These are phyloP conservation scores for Blastomyces parvus DNA, from an alignment of 2,329 filamentous ascomycete species.

Conservation along the genomic window DNA sequence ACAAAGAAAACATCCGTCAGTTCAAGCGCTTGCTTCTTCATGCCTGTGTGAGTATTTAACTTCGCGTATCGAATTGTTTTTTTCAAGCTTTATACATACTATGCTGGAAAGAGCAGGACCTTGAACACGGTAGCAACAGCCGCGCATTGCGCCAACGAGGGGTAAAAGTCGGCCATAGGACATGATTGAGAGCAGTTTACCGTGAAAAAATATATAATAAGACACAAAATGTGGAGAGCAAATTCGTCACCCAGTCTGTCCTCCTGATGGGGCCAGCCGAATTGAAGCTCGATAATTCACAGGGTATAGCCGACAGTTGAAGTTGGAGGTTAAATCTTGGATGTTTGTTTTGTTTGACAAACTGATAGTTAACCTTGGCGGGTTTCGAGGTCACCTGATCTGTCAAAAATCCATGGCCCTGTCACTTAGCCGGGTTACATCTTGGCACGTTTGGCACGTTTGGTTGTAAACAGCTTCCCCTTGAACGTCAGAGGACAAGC, in stretches of 20 bases:
- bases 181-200: slow-evolving; percentile 1
- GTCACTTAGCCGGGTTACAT: not conserved
- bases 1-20: not conserved
- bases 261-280: not conserved
- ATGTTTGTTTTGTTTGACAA: slow-evolving; percentile 9
- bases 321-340: not conserved
- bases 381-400: not conserved
- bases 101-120: slow-evolving; percentile 83
- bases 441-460: not conserved
- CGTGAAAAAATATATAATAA: not conserved
- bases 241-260: not conserved
- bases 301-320: not conserved
- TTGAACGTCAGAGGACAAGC: slow-evolving; percentile 16
- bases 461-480: not conserved
- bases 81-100: slow-evolving; percentile 51
- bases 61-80: not conserved
- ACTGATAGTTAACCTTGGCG: not conserved
- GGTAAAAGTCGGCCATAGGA: slow-evolving; percentile 68
- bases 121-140: slow-evolving; percentile 82
- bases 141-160: slow-evolving; percentile 80
- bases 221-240: not conserved
- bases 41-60: not conserved
- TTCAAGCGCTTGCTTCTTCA: not conserved
- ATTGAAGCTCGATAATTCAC: not conserved
- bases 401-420: not conserved